Base-by-base conservation (phyloP, 2,329 filamentous ascomycete genomes). In the Nothopassalora personata region DNA sequence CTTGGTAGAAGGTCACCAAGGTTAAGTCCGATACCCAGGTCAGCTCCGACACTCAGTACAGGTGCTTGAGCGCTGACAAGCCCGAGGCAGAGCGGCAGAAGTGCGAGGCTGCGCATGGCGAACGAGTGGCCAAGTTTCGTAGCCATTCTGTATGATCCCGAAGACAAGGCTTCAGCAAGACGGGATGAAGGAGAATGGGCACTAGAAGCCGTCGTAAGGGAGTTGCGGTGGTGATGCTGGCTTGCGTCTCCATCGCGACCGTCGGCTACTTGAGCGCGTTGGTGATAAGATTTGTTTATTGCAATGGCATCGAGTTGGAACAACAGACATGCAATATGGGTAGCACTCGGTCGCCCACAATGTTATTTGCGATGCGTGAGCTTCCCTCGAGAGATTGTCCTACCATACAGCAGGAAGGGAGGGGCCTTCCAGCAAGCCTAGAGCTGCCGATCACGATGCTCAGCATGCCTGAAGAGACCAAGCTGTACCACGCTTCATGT, bases 191-290 rank as follows among this genome's bases (percentile, higher is more conserved):
- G 60, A 59, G 30, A 53, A 58, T 28, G 34, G 39, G 54, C 50
- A 60, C 52, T 47, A 45, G 53, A 50, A 58, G 57, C 60, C 53
- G 52, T 54, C 45, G 23, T n/a, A 54, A 59, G 52, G 56, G 58
- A 49, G 62, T 64, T 61, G 60, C 63, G 60, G 53, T 61, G 59
- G 63, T 55, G 57, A 64, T 64, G 58, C 60, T 61, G 58, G 57
- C 55, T 60, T 62, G 60, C 58, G 65, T 68, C 67, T 63, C 67
- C 66, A 57, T 64, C 60, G 65, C 65, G 64, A 67, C 67, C 31
- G 54, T 50, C 45, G 52, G 57, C 61, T 62, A 66, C 67, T 65
- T 66, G 61, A 68, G 62, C 59, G 57, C 56, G 61, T 23, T 47
- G 28, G 27, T 50, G 31, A 7, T 57, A 45, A 66, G 59, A 66